Evolutionary conservation across 805 yeast species (phyloP), one percentile per base, ranked within the genome.

Genomic region (Candida hispaniensis): DNA sequence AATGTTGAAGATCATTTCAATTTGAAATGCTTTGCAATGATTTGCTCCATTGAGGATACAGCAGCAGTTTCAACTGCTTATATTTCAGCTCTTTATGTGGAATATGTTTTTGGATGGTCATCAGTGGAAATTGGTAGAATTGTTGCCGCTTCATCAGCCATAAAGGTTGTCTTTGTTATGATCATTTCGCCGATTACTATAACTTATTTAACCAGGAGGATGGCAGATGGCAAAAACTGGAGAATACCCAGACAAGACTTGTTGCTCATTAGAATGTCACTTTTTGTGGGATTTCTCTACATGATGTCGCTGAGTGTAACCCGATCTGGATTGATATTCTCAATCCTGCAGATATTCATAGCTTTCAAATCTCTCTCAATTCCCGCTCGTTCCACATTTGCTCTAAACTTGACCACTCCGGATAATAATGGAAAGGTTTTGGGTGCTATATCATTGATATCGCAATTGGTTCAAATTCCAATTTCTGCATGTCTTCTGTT

Each of bases 61-160:
- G 38, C 39, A 18, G 7, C 20, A 4, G n/a, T 14, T 28, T 14
- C 24, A 26, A 25, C 41, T 34, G 34, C 28, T 8, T 17, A 39
- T 16, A 32, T 30, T 12, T 14, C 42, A 7, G 28, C 28, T 3
- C 17, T 32, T 17, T 32, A 32, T 23, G 36, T 32, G 14, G 28
- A 32, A 11, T 32, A 32, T 11, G 28, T 32, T 4, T 32, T 17
- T 14, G 36, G 36, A 4, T 32, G 36, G 36, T 23, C 36, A 4
- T 28, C 36, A 4, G 36, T 28, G 7, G 36, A 32, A 14, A 6
- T 32, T 13, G 36, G 36, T 2, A 32, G 24, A n/a, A 28, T 32
- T 3, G 28, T 23, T 5, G 36, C 36, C 4, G 23, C 24, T 22
- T 17, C 23, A 5, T 32, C 36, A 2, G 18, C 28, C 10, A 12